phyloP scores from a whole-genome alignment of 2,329 filamentous ascomycete genomes.

The Colletotrichum sp. region DNA sequence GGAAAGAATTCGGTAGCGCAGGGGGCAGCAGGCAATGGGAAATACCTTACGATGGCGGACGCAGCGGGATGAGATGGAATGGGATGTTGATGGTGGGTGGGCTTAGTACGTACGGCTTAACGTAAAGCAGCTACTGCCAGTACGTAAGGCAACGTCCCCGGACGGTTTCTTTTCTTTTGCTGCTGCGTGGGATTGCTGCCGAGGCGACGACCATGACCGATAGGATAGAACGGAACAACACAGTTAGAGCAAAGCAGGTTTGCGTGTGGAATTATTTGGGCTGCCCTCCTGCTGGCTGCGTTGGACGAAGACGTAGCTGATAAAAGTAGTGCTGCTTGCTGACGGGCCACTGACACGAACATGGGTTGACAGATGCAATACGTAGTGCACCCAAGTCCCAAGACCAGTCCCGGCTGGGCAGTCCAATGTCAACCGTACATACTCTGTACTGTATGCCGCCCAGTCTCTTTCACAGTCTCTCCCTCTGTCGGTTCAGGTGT shows the following conservation, averaged over 20 bases:
- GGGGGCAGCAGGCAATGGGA: not conserved
- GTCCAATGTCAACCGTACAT: not conserved
- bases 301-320: not conserved
- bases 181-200: not conserved
- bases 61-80: constrained; percentile 10
- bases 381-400: not conserved
- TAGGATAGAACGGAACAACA: not conserved
- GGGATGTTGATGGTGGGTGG: not conserved
- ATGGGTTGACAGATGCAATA: not conserved
- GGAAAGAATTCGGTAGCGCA: not conserved
- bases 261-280: not conserved
- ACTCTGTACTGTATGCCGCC: not conserved
- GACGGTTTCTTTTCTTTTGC: not conserved
- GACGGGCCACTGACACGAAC: not conserved
- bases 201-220: not conserved
- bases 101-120: not conserved
- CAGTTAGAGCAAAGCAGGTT: not conserved
- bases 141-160: not conserved
- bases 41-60: constrained; percentile 18
- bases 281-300: not conserved
- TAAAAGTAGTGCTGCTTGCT: not conserved
- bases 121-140: not conserved
- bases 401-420: not conserved
- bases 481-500: not conserved
- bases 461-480: not conserved